These are phyloP conservation scores for Xylaria hypoxylon DNA, from an alignment of 2,329 filamentous ascomycete genomes.

Conservation along the genomic window DNA sequence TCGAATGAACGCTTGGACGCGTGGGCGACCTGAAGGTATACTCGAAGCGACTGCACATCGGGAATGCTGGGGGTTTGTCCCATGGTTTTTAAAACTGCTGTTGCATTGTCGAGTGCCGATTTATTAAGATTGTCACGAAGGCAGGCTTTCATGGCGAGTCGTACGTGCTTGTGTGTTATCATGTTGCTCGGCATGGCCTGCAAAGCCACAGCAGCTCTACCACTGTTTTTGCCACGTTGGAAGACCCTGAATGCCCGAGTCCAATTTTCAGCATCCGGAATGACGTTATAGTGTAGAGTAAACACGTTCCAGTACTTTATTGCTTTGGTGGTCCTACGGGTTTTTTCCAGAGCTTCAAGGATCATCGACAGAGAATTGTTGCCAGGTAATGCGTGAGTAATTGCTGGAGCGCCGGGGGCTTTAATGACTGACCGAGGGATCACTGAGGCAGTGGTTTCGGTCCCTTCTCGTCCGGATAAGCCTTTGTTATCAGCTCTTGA, in stretches of 20 bases:
- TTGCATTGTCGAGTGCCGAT: conserved; percentile 74
- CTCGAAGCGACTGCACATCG: conserved; percentile 63
- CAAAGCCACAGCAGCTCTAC: conserved; percentile 70
- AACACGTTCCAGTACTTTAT: conserved; percentile 82
- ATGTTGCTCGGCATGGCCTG: conserved; percentile 61
- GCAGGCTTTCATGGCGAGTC: conserved; percentile 79
- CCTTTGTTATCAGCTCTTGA: conserved; percentile 61
- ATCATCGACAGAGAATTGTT: conserved; percentile 75
- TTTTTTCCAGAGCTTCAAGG: conserved; percentile 70
- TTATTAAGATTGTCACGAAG: conserved; percentile 80
- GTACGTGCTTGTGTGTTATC: conserved; percentile 68
- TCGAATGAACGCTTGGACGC: conserved; percentile 58
- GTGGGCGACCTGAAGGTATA: conserved; percentile 69
- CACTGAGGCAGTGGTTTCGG: conserved; percentile 5
- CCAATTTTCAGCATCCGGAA: conserved; percentile 79
- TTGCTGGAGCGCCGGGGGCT: conserved; percentile 40
- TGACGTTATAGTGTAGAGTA: conserved; percentile 69
- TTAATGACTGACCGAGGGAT: conserved; percentile 25
- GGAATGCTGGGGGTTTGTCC: conserved; percentile 55
- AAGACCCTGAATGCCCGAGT: conserved; percentile 75
- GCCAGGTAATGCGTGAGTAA: conserved; percentile 58
- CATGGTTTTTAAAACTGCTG: conserved; percentile 75
- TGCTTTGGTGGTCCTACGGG: conserved; percentile 71
- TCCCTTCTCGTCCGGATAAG: conserved; percentile 38
- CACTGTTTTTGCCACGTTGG: conserved; percentile 73